phyloP scores from a whole-genome alignment of 805 yeast species.

The Tetrapisispora taiwanensis region DNA sequence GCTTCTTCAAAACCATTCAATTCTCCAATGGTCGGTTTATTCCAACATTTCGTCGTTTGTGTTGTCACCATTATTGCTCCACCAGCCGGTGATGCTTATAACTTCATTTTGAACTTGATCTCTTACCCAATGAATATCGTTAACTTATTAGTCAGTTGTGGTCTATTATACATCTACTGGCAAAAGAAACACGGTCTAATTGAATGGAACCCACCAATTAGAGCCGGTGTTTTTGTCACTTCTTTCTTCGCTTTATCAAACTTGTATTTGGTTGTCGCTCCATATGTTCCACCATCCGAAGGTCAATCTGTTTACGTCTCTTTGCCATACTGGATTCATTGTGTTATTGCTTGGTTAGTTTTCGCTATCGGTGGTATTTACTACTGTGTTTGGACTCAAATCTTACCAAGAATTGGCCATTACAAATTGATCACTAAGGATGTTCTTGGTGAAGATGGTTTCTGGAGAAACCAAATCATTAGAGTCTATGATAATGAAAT shows the following conservation, averaged over 20 bases:
- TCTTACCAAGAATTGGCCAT: conserved; percentile 46
- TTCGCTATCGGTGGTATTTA: conserved; percentile 55
- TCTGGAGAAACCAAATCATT: conserved; percentile 54
- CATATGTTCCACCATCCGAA: conserved; percentile 62
- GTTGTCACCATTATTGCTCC: conserved; percentile 66
- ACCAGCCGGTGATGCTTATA: conserved; percentile 83
- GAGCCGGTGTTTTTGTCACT: conserved; percentile 53
- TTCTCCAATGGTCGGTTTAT: conserved; percentile 62
- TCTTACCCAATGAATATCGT: conserved; percentile 76
- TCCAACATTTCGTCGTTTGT: conserved; percentile 71
- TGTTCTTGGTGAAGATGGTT: conserved; percentile 55
- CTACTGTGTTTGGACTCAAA: conserved; percentile 53
- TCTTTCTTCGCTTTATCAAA: conserved; percentile 56
- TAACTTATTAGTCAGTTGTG: conserved; percentile 54
- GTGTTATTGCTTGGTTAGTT: conserved; percentile 75
- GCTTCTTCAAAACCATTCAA: conserved; percentile 64
- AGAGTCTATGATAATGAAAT: conserved; percentile 11
- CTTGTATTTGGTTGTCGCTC: conserved; percentile 61
- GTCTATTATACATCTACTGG: conserved; percentile 45
- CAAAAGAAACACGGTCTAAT: conserved; percentile 39
- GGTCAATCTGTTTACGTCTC: conserved; percentile 59
- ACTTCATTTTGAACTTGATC: conserved; percentile 67
- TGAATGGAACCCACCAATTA: conserved; percentile 64
- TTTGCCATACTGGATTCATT: conserved; percentile 69
- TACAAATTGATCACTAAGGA: conserved; percentile 45